phyloP scores from a whole-genome alignment of 805 yeast species.

The Starmerella bacillaris region DNA sequence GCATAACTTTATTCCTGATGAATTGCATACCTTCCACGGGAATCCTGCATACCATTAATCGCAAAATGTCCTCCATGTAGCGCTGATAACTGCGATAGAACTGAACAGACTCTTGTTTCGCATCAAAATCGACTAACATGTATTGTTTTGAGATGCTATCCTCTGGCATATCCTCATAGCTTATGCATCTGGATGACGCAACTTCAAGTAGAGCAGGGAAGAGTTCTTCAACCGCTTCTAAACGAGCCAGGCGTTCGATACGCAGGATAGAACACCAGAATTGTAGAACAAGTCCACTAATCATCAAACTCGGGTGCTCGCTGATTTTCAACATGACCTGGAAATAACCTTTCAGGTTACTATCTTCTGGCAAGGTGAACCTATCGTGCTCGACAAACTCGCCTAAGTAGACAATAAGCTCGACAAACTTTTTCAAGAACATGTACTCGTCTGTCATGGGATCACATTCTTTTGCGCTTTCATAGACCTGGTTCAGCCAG shows the following conservation, averaged over 20 bases:
- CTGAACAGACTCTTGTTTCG: conserved; percentile 56
- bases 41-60: conserved; percentile 70
- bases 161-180: conserved; percentile 50
- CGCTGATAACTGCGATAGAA: conserved; percentile 67
- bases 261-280: conserved; percentile 88
- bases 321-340: conserved; percentile 65
- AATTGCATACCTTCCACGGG: conserved; percentile 69
- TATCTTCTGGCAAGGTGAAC: conserved; percentile 29
- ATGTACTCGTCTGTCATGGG: conserved; percentile 70
- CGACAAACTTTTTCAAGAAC: conserved; percentile 73
- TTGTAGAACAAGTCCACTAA: conserved; percentile 76
- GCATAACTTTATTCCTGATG: conserved; percentile 56
- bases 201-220: conserved; percentile 55
- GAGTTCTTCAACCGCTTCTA: conserved; percentile 29
- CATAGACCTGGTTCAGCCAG: conserved; percentile 48
- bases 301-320: conserved; percentile 66
- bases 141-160: conserved; percentile 46
- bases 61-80: conserved; percentile 74
- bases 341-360: conserved; percentile 53
- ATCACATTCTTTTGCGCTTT: conserved; percentile 48
- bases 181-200: conserved; percentile 60
- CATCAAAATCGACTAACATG: conserved; percentile 75
- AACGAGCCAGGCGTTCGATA: conserved; percentile 41
- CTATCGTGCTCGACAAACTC: conserved; percentile 38
- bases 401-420: conserved; percentile 74